Evolutionary conservation across 805 yeast genomes (phyloP).

Genomic region (Yarrowia yakushimensis): DNA sequence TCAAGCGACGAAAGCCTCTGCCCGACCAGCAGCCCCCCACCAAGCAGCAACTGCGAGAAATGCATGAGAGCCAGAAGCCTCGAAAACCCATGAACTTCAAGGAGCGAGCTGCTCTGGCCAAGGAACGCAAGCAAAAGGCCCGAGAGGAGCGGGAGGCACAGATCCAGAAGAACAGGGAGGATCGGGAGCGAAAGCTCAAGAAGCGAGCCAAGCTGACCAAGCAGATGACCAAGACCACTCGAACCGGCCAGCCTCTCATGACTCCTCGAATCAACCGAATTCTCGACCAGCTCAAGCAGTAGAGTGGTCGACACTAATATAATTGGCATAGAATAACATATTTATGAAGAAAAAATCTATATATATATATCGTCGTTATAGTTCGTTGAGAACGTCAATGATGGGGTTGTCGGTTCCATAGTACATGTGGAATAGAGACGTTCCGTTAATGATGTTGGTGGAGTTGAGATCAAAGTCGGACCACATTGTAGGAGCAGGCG

Average conservation of each 20-base stretch:
- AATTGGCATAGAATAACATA: background rate
- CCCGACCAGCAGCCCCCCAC: constrained; percentile 26
- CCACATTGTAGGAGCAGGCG: background rate
- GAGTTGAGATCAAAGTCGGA: constrained; percentile 11
- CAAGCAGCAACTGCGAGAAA: background rate
- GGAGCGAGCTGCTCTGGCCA: constrained; percentile 41
- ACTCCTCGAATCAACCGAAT: constrained; percentile 80
- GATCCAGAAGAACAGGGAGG: constrained; percentile 43
- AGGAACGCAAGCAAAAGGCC: constrained; percentile 45
- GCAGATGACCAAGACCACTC: constrained; percentile 52
- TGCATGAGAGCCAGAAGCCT: constrained; percentile 3
- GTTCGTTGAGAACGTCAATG: constrained; percentile 2
- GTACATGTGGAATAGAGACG: background rate
- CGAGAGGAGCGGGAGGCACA: constrained; percentile 42
- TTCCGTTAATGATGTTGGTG: background rate
- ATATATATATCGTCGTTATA: background rate
- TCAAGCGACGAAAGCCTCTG: constrained; percentile 30
- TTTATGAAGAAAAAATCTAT: background rate
- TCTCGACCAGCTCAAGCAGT: constrained; percentile 58
- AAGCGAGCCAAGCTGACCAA: constrained; percentile 48
- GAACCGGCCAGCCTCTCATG: constrained; percentile 83
- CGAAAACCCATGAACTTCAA: constrained; percentile 34
- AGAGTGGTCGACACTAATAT: background rate
- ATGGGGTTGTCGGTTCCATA: background rate
- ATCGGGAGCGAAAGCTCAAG: constrained; percentile 37